These are phyloP conservation scores for Aspergillus terreus DNA, from an alignment of 2,329 filamentous ascomycete species.

Conservation along the genomic window DNA sequence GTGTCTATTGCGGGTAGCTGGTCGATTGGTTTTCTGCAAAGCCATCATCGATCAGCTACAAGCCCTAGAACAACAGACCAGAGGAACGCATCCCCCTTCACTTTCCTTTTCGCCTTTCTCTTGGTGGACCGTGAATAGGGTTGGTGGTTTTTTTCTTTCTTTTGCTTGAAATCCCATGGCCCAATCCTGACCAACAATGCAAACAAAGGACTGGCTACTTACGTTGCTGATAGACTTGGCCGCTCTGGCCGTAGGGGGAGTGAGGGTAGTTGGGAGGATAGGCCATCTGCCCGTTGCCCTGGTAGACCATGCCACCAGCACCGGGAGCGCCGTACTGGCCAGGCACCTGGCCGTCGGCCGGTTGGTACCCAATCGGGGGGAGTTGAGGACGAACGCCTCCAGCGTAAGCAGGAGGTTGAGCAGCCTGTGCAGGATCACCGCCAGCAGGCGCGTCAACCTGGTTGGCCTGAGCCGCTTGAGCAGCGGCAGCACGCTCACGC, in stretches of 20 bases:
- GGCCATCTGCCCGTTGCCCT: slow-evolving; percentile 46
- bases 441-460: slow-evolving; percentile 45
- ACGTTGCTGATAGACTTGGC: slow-evolving; percentile 50
- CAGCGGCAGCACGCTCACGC: slow-evolving; percentile 64
- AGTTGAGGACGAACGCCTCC: slow-evolving; percentile 60
- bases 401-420: slow-evolving; percentile 44
- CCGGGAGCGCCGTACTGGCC: slow-evolving; percentile 63
- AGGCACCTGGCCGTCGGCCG: slow-evolving; percentile 51
- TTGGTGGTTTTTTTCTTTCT: slow-evolving; percentile 11
- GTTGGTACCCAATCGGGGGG: slow-evolving; percentile 71
- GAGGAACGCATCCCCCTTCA: slow-evolving; percentile 14
- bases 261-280: slow-evolving; percentile 48
- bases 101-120: slow-evolving; percentile 7
- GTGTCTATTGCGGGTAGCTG: slow-evolving; percentile 36
- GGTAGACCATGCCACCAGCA: slow-evolving; percentile 43
- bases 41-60: slow-evolving; percentile 30
- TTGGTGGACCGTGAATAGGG: slow-evolving; percentile 4
- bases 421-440: slow-evolving; percentile 46
- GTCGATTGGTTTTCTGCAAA: slow-evolving; percentile 34
- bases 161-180: slow-evolving; percentile 13
- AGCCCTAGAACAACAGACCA: slow-evolving; percentile 18
- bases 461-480: slow-evolving; percentile 43
- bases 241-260: slow-evolving; percentile 48
- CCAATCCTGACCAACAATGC: slow-evolving; percentile 17
- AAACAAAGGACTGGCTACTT: slow-evolving; percentile 36